phyloP scores from a whole-genome alignment of 2,329 filamentous ascomycete species.

The Tolypocladium pustulatum region DNA sequence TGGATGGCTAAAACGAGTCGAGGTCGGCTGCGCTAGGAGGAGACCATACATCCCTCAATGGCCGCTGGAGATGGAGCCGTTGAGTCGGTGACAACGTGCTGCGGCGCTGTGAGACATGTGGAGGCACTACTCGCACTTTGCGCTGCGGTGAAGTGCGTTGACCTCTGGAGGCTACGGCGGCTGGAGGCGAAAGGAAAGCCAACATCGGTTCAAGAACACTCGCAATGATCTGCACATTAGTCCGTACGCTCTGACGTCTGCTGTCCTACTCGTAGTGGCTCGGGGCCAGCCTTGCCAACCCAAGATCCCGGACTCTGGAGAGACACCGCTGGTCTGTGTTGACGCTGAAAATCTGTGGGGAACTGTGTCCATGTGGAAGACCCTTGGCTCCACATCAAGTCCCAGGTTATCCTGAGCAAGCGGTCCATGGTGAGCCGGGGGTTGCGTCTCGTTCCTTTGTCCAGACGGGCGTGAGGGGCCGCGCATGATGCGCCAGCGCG shows the following conservation, averaged over 20 bases:
- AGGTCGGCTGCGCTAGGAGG: not conserved
- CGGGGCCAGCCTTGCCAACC: not conserved
- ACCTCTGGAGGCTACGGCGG: not conserved
- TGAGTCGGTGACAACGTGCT: not conserved
- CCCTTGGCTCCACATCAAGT: not conserved
- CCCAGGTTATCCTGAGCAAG: not conserved
- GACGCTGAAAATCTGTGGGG: not conserved
- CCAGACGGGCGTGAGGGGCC: not conserved
- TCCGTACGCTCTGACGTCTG: not conserved
- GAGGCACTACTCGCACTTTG: not conserved
- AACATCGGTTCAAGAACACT: not conserved
- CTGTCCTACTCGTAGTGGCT: not conserved
- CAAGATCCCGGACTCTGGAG: not conserved
- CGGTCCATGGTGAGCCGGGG: not conserved
- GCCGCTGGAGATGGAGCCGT: not conserved
- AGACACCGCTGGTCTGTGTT: not conserved
- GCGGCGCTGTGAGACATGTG: not conserved
- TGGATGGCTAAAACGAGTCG: not conserved
- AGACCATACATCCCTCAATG: not conserved
- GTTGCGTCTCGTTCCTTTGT: not conserved
- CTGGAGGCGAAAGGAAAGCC: not conserved
- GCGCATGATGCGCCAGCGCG: not conserved
- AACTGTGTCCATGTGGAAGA: not conserved
- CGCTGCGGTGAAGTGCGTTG: not conserved
- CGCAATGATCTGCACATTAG: not conserved